These are phyloP conservation scores for Pichia deserticola DNA, from an alignment of 805 yeast genomes.

Conservation along the genomic window DNA sequence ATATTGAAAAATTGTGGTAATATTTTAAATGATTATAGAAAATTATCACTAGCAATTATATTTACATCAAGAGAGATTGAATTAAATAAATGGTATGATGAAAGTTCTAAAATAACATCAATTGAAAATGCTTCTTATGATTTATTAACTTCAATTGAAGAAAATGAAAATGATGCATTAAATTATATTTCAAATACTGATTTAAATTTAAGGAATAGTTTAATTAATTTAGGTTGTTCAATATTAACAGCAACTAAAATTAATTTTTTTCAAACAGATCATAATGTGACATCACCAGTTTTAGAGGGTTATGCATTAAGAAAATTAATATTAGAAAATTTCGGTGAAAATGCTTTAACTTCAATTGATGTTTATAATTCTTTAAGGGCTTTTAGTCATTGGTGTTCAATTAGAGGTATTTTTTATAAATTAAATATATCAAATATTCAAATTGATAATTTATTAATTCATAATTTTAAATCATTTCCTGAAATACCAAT, in stretches of 20 bases:
- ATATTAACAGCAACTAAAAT: constrained; percentile 40
- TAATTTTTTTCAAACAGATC: constrained; percentile 50
- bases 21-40: constrained; percentile 30
- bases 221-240: constrained; percentile 36
- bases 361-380: constrained; percentile 39
- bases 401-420: constrained; percentile 47
- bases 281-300: constrained; percentile 40
- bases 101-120: constrained; percentile 35
- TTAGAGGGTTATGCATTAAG: constrained; percentile 40
- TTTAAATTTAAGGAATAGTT: constrained; percentile 20
- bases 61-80: constrained; percentile 46
- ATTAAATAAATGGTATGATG: constrained; percentile 39
- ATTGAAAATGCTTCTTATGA: constrained; percentile 29
- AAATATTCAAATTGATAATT: constrained; percentile 30
- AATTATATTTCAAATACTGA: constrained; percentile 26
- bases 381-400: constrained; percentile 44
- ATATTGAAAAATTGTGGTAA: constrained; percentile 35
- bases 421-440: constrained; percentile 34
- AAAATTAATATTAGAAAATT: constrained; percentile 31
- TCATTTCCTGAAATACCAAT: constrained; percentile 36
- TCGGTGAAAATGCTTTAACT: constrained; percentile 31
- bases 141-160: constrained; percentile 13
- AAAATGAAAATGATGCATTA: constrained; percentile 27
- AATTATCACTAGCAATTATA: constrained; percentile 39
- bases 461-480: constrained; percentile 26